Conservation (phyloP, 208 protist species). For the Naegleria gruberi region DNA sequence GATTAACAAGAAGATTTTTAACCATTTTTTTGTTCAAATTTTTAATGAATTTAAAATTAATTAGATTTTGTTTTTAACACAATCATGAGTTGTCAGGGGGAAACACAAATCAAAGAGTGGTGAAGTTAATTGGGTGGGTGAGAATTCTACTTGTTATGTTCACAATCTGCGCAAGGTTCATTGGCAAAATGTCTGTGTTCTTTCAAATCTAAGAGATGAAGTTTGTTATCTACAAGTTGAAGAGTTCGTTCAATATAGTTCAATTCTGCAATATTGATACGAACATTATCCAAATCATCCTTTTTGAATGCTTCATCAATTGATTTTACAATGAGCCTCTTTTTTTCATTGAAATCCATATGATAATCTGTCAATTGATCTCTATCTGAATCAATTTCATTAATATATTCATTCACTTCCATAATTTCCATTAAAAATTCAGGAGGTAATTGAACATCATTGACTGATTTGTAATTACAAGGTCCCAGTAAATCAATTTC, state of each 20-base stretch:
- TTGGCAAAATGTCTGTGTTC: not conserved
- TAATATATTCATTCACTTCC: not conserved
- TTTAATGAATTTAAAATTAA: not conserved
- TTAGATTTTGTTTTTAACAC: no score
- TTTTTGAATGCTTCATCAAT: not conserved
- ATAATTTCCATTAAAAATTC: slow-evolving; percentile 15
- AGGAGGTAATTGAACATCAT: not conserved
- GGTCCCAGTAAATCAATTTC: not conserved
- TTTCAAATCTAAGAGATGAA: not conserved
- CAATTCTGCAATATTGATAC: not conserved
- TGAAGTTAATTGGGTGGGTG: no score
- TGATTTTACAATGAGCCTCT: not conserved
- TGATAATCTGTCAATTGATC: not conserved
- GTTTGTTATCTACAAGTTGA: not conserved
- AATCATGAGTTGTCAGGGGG: no score
- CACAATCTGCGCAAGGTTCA: not conserved
- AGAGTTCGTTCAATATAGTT: not conserved
- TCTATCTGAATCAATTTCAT: not conserved
- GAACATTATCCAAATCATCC: not conserved
- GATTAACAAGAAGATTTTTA: not conserved
- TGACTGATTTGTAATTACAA: not conserved
- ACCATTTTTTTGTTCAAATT: not conserved
- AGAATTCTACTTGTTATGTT: not conserved
- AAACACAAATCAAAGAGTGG: no score
- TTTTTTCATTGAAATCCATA: not conserved